Conservation (phyloP, 805 yeast genomes). For the Torulaspora maleeae region DNA sequence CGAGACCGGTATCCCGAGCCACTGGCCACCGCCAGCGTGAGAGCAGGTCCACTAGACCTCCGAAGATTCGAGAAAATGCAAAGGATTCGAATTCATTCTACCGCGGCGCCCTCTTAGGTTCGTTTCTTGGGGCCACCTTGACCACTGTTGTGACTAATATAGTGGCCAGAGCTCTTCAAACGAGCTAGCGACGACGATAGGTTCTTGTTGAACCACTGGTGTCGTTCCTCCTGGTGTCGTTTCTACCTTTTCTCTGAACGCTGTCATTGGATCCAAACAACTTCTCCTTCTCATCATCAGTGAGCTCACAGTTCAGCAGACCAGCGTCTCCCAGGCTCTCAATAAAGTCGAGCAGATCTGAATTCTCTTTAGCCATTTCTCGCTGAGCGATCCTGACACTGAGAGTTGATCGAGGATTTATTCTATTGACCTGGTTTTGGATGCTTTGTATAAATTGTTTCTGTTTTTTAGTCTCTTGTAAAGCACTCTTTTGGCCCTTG, state of each 20-base stretch:
- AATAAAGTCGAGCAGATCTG: constrained; percentile 39
- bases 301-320: constrained; percentile 30
- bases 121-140: constrained; percentile 31
- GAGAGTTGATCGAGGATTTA: constrained; percentile 32
- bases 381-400: constrained; percentile 40
- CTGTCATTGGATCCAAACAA: constrained; percentile 25
- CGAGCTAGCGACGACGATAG: constrained; percentile 4
- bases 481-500: constrained; percentile 19
- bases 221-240: constrained; percentile 9
- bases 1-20: neutral
- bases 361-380: constrained; percentile 42
- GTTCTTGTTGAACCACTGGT: constrained; percentile 2
- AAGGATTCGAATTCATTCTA: constrained; percentile 18
- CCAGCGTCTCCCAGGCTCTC: constrained; percentile 36
- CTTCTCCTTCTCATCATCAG: constrained; percentile 30
- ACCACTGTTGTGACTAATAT: constrained; percentile 17
- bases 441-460: constrained; percentile 34
- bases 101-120: constrained; percentile 29
- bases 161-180: constrained; percentile 4
- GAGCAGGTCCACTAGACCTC: neutral
- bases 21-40: neutral
- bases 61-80: neutral
- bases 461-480: constrained; percentile 28
- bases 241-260: constrained; percentile 9
- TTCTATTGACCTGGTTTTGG: constrained; percentile 32